Conservation (phyloP, 2,329 filamentous ascomycete species). For the Fusarium albidum region DNA sequence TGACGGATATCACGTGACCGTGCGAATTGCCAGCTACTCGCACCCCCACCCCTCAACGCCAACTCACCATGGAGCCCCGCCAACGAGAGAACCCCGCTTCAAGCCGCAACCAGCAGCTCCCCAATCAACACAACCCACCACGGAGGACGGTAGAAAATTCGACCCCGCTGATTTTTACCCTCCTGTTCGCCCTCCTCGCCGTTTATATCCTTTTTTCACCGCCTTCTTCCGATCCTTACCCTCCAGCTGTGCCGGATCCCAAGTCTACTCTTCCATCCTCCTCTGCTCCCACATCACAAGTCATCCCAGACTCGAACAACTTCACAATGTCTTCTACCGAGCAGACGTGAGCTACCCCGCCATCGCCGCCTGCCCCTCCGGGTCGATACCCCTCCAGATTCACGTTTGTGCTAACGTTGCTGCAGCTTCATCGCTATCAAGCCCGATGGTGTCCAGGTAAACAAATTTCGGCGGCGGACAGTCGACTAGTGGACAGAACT, state of each 20-base stretch:
- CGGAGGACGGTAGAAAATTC: constrained; percentile 49
- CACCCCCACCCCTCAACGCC: constrained; percentile 37
- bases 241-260: constrained; percentile 41
- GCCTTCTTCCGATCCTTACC: constrained; percentile 40
- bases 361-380: constrained; percentile 28
- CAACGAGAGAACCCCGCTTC: constrained; percentile 47
- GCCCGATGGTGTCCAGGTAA: constrained; percentile 98
- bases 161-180: constrained; percentile 54
- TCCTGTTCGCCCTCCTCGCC: constrained; percentile 49
- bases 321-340: constrained; percentile 75
- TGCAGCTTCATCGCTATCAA: constrained; percentile 99
- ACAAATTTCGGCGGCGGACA: constrained; percentile 31
- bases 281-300: constrained; percentile 41
- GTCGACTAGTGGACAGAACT: constrained; percentile 14
- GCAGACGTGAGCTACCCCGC: constrained; percentile 77
- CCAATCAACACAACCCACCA: constrained; percentile 36
- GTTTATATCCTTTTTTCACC: constrained; percentile 48
- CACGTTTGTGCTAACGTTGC: constrained; percentile 36
- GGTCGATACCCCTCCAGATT: constrained; percentile 32
- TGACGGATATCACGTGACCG: constrained; percentile 37
- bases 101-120: constrained; percentile 34
- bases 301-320: constrained; percentile 41
- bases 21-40: constrained; percentile 29
- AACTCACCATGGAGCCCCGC: constrained; percentile 46
- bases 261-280: constrained; percentile 35